These are phyloP conservation scores for Saccharomyces jurei DNA, from an alignment of 805 yeast genomes.

Conservation along the genomic window DNA sequence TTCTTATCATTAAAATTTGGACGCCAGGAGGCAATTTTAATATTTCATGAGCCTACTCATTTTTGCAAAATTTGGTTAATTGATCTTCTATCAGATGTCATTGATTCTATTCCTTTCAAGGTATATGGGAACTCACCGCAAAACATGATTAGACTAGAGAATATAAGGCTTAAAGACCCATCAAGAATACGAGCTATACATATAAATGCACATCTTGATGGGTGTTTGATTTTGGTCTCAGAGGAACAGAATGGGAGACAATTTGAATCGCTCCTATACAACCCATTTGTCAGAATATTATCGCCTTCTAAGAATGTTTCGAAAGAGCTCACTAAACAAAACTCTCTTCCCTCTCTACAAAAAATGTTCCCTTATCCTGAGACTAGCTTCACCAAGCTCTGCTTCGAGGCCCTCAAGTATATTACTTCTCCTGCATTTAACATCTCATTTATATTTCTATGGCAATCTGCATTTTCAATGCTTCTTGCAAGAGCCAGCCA, in stretches of 20 bases:
- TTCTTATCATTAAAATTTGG: constrained; percentile 30
- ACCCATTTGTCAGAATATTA: constrained; percentile 23
- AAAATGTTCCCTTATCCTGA: constrained; percentile 9
- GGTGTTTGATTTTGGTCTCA: constrained; percentile 10
- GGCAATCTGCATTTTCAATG: constrained; percentile 14
- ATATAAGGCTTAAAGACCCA: constrained; percentile 2
- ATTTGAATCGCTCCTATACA: constrained; percentile 31
- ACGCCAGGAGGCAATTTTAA: constrained; percentile 54
- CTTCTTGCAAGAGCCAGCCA: background rate
- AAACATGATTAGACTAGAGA: constrained; percentile 13
- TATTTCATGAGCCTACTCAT: constrained; percentile 37
- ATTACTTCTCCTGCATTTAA: constrained; percentile 12
- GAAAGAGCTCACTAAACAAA: constrained; percentile 10
- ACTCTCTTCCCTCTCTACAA: constrained; percentile 4
- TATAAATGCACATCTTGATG: constrained; percentile 27
- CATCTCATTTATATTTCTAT: constrained; percentile 13
- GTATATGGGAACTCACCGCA: constrained; percentile 24
- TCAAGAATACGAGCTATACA: background rate
- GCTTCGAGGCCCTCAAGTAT: constrained; percentile 16
- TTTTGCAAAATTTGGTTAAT: constrained; percentile 44
- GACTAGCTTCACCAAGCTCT: constrained; percentile 5
- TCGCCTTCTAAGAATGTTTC: constrained; percentile 12
- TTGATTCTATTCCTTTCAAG: constrained; percentile 21
- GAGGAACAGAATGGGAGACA: constrained; percentile 19
- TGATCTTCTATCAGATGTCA: constrained; percentile 20